A percentile compares a stretch with the other conserved stretches of the same genome.
phyloP scores from a whole-genome alignment of 352 stramenopile genomes.

The Bremia lactucae region DNA sequence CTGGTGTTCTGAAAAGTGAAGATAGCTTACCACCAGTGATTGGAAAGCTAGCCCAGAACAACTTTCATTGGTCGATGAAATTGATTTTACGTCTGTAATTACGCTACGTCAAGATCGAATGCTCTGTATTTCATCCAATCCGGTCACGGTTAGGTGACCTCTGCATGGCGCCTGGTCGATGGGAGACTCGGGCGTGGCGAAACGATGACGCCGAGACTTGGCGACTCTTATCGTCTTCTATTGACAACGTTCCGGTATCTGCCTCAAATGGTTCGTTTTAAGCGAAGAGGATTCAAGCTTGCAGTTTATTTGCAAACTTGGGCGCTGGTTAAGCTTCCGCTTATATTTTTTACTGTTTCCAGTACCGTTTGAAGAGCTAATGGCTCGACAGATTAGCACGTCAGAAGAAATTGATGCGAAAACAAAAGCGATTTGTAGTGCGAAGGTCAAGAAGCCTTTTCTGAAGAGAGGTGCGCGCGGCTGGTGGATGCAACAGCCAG shows the following conservation, averaged over 20 bases:
- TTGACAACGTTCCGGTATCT: conserved; percentile 13
- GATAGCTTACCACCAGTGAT: too few species aligned
- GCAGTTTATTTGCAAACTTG: too few species aligned
- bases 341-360: conserved; percentile 1
- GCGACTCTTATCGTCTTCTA: conserved; percentile 8
- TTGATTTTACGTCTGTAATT: conserved; percentile 1
- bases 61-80: neutral
- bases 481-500: conserved; percentile 71
- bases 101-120: neutral
- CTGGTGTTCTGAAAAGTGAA: too few species aligned
- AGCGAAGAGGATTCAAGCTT: too few species aligned
- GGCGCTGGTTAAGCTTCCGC: too few species aligned
- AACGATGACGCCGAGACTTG: conserved; percentile 16
- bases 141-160: neutral
- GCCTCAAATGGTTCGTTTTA: conserved; percentile 10
- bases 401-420: conserved; percentile 6
- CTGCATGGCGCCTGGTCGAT: conserved; percentile 8
- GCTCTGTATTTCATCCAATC: conserved; percentile 10
- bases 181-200: conserved; percentile 2
- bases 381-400: conserved; percentile 53
- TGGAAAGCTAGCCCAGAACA: neutral
- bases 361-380: conserved; percentile 63
- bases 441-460: conserved; percentile 41
- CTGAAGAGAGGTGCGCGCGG: conserved; percentile 65
- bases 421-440: neutral